Conservation (phyloP, 164 flowering plant genomes). For the Taxillus chinensis region DNA sequence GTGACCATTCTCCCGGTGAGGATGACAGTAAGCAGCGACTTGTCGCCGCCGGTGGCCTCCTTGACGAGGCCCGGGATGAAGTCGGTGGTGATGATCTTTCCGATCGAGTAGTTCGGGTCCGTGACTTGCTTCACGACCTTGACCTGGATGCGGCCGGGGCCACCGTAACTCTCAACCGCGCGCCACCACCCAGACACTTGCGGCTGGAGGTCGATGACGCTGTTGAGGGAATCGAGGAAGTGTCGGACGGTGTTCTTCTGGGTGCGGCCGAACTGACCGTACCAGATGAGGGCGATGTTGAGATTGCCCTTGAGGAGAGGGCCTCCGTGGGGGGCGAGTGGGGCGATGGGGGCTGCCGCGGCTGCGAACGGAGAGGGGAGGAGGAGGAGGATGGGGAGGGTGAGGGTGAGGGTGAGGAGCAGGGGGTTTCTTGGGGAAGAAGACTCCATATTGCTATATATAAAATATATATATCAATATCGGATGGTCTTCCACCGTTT, state of each 20-base stretch:
- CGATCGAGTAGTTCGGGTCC: constrained; percentile 9
- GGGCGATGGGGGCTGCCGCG: not conserved
- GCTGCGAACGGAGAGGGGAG: no score
- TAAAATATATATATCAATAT: no score
- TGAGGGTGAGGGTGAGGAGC: constrained; percentile 3
- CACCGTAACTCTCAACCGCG: constrained; percentile 24
- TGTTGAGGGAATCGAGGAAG: constrained; percentile 26
- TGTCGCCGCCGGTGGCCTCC: constrained; percentile 14
- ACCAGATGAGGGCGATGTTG: constrained; percentile 29
- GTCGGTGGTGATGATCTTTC: constrained; percentile 25
- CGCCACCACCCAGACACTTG: constrained; percentile 34
- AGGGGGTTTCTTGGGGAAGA: not conserved
- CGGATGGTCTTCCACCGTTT: no score
- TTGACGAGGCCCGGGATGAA: constrained; percentile 12
- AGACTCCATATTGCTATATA: not conserved
- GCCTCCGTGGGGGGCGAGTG: constrained; percentile 22
- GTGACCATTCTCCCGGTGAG: constrained; percentile 24
- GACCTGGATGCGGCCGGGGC: constrained; percentile 5
- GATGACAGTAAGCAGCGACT: constrained; percentile 15
- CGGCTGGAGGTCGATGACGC: constrained; percentile 5
- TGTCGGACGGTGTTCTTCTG: constrained; percentile 19
- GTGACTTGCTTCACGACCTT: constrained; percentile 12
- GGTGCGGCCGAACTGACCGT: constrained; percentile 23
- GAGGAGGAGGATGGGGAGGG: constrained; percentile 5
- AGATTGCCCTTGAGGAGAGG: constrained; percentile 26